These are phyloP conservation scores for Coemansia linderi DNA, from an alignment of 371 early-diverging fungal species.

Conservation along the genomic window DNA sequence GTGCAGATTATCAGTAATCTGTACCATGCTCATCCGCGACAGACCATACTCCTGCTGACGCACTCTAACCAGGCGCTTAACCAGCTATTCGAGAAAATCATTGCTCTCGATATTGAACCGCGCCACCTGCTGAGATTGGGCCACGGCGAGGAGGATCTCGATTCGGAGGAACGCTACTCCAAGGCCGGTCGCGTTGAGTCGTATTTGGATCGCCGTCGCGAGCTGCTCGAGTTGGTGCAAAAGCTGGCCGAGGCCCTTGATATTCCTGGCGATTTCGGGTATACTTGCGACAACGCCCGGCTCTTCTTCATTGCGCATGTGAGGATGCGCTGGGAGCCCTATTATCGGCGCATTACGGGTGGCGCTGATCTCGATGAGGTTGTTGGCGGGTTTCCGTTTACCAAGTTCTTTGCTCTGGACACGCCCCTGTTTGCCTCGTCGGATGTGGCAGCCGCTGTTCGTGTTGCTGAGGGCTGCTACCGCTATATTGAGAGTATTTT, in stretches of 20 bases:
- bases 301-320: slow-evolving; percentile 84
- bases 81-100: slow-evolving; percentile 92
- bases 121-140: slow-evolving; percentile 92
- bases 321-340: slow-evolving; percentile 75
- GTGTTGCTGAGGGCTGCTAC: slow-evolving; percentile 76
- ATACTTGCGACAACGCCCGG: slow-evolving; percentile 90
- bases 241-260: slow-evolving; percentile 71
- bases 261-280: slow-evolving; percentile 79
- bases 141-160: slow-evolving; percentile 90
- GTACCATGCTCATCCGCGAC: slow-evolving; percentile 83
- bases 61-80: slow-evolving; percentile 96
- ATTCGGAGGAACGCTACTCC: slow-evolving; percentile 77
- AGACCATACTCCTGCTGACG: slow-evolving; percentile 89
- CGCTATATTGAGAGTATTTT: slow-evolving; percentile 75
- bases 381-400: slow-evolving; percentile 74
- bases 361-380: slow-evolving; percentile 38
- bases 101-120: slow-evolving; percentile 82
- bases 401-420: slow-evolving; percentile 62
- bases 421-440: slow-evolving; percentile 25
- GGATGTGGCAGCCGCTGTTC: slow-evolving; percentile 58
- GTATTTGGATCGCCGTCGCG: slow-evolving; percentile 79
- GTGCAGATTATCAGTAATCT: slow-evolving; percentile 93
- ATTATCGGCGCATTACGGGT: slow-evolving; percentile 27
- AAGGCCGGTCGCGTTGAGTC: slow-evolving; percentile 92
- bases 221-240: slow-evolving; percentile 76